Conservation (phyloP, 306 rosid species). For the Echinosophora koreensis region DNA sequence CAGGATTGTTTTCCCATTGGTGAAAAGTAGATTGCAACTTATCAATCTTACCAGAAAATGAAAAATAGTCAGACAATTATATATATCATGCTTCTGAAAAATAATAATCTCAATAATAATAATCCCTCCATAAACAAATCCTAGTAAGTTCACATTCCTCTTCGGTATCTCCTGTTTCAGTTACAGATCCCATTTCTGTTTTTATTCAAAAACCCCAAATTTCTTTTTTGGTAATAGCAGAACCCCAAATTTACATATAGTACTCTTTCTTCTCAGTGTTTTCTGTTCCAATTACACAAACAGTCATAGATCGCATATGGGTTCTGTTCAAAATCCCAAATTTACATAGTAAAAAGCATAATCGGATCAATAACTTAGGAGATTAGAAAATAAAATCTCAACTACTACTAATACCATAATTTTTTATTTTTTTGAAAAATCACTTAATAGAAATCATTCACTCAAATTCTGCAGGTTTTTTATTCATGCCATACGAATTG, state of each 20-base stretch:
- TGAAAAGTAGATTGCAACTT: constrained; percentile 81
- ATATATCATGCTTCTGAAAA: constrained; percentile 14
- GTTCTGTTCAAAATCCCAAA: constrained; percentile 25
- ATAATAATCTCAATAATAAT: background rate
- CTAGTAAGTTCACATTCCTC: background rate
- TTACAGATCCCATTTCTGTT: constrained; percentile 10
- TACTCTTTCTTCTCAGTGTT: background rate
- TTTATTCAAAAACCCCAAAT: constrained; percentile 1
- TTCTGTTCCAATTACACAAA: background rate
- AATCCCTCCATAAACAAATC: constrained; percentile 27
- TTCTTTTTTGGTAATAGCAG: background rate
- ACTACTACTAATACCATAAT: background rate
- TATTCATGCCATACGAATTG: background rate
- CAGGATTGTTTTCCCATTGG: constrained; percentile 74
- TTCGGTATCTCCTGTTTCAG: background rate
- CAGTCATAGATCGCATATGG: constrained; percentile 30
- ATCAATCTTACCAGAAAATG: constrained; percentile 67
- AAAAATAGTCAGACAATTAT: constrained; percentile 39
- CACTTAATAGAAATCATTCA: background rate
- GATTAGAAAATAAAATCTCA: constrained; percentile 17
- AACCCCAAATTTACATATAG: constrained; percentile 17
- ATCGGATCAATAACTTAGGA: constrained; percentile 31
- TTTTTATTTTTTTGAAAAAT: too few species aligned
- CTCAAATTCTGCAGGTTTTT: constrained; percentile 11
- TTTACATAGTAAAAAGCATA: constrained; percentile 24